phyloP scores from a whole-genome alignment of 768 basidiomycete species.

The Sporobolomyces pararoseus region DNA sequence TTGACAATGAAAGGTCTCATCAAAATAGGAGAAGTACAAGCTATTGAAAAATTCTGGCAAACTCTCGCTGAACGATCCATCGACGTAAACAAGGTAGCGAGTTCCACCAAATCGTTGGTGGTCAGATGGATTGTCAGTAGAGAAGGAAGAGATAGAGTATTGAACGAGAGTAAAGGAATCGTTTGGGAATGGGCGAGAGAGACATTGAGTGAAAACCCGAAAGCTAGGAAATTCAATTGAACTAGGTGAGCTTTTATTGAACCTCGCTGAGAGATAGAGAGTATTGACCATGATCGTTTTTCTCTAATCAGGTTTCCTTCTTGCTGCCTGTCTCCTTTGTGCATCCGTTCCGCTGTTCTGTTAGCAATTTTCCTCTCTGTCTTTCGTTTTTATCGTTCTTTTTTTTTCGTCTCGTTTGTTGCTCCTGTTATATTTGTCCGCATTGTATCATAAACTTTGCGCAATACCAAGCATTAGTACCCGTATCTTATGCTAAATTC shows the following conservation, averaged over 20 bases:
- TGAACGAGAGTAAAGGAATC: background rate
- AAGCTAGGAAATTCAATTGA: background rate
- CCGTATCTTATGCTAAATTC: too few relatives aligned
- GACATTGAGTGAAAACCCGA: background rate
- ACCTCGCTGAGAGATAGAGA: too few relatives aligned
- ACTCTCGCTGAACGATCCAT: background rate
- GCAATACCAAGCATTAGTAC: too few relatives aligned
- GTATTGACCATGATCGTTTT: too few relatives aligned
- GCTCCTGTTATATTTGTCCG: too few relatives aligned
- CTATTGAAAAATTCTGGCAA: background rate
- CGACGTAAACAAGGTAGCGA: background rate
- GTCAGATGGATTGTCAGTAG: conserved; percentile 23
- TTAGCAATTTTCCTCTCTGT: too few relatives aligned
- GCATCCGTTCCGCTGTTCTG: too few relatives aligned
- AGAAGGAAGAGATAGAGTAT: background rate
- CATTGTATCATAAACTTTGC: too few relatives aligned
- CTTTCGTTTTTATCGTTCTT: too few relatives aligned
- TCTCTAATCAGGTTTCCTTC: too few relatives aligned
- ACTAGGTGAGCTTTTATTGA: background rate
- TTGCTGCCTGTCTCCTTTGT: too few relatives aligned
- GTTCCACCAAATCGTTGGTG: background rate
- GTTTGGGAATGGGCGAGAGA: conserved; percentile 5
- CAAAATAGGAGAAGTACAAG: background rate
- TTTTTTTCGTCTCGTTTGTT: too few relatives aligned
- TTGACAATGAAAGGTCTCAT: background rate